Evolutionary conservation across 495 filamentous ascomycete species (phyloP), one percentile per base, ranked within the genome.

Genomic region (Corynascus novoguineensis): DNA sequence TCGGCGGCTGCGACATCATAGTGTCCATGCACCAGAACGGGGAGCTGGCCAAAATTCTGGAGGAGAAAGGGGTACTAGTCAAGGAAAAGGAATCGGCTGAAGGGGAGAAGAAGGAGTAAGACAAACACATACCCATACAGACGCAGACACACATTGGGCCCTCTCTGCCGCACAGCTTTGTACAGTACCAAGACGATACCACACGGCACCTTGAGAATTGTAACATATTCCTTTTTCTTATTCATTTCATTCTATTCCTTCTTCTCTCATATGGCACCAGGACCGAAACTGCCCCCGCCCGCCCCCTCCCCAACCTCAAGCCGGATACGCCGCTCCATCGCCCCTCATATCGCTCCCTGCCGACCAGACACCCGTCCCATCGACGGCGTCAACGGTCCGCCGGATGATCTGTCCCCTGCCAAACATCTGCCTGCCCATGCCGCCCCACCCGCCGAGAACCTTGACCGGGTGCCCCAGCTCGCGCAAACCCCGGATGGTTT

Each of bases 21-120:
- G 86, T 97, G 74, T 87, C 86, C 8, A 97, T 97, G 93, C 93
- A 97, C 75, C 90, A 97, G 74, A 95, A 88, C 68, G 93, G 93
- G 27, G 90, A 93, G 62, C 79, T 98, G 59, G 88, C 91, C 2
- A 95, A 92, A 74, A 62, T 97, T 68, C 74, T 98, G 12, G 90
- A 95, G 64, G 87, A 92, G 70, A 95, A 97, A 81, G 78, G 81
- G 32, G 91, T 97, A 28, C 68, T 98, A 37, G 59, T 54, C 1
- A 51, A 41, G 45, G 58, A 59, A 52, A 55, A 44, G 58, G 53
- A 55, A 45, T 38, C 37, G 25, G 31, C 52, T 22, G 51, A 44
- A 19, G 62, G 50, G 59, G 58, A 47, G 44, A 66, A 66, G 58
- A 53, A 64, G 56, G 59, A 68, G 54, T 60, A 49, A 44, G 41